phyloP scores from a whole-genome alignment of 129 eudicot genomes.

The Lactuca sativa region DNA sequence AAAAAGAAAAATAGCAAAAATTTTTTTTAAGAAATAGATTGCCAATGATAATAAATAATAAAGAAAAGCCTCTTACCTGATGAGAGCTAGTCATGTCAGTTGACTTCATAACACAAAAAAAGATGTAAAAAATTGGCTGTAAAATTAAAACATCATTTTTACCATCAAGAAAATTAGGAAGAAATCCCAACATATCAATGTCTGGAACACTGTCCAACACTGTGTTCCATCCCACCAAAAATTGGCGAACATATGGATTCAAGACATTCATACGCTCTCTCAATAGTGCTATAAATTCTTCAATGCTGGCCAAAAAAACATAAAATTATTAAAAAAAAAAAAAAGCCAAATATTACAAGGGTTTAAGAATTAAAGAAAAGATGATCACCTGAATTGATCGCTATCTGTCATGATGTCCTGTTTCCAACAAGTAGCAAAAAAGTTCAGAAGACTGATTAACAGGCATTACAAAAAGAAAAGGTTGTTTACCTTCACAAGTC shows the following conservation, averaged over 20 bases:
- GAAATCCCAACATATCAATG: slow-evolving; percentile 95
- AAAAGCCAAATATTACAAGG: background rate
- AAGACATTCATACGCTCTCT: slow-evolving; percentile 97
- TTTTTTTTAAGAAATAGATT: too few species aligned
- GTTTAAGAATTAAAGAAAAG: background rate
- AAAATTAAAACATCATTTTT: slow-evolving; percentile 22
- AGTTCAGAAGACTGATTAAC: too few species aligned
- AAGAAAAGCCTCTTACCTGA: slow-evolving; percentile 40
- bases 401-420: slow-evolving; percentile 96
- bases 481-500: too few species aligned
- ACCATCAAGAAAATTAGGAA: slow-evolving; percentile 99
- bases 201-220: slow-evolving; percentile 98
- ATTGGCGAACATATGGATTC: slow-evolving; percentile 93
- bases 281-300: slow-evolving; percentile 92
- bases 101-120: slow-evolving; percentile 19
- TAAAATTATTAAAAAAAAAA: slow-evolving; percentile 1
- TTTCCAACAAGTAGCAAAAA: slow-evolving; percentile 20
- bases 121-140: background rate
- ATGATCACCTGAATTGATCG: slow-evolving; percentile 86
- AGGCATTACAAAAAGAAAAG: too few species aligned
- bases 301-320: slow-evolving; percentile 55
- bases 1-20: too few species aligned
- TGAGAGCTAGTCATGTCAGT: slow-evolving; percentile 28
- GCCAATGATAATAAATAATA: too few species aligned
- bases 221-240: slow-evolving; percentile 96